phyloP scores from a whole-genome alignment of 2,329 filamentous ascomycete genomes.

The Leptographium lundbergii region DNA sequence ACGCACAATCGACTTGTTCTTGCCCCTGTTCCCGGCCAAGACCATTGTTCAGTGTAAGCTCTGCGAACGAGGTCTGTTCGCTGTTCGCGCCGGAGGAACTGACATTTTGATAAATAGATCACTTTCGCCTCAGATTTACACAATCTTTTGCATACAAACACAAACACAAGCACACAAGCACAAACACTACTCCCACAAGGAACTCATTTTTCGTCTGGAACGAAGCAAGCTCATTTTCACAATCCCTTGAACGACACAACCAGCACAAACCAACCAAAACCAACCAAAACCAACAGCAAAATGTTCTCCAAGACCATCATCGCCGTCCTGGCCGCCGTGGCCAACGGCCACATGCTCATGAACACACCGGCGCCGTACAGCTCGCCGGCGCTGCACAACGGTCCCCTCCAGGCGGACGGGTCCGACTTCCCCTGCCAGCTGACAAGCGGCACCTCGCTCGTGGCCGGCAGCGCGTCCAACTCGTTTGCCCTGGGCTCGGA shows the following conservation, averaged over 20 bases:
- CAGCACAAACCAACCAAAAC: slow-evolving; percentile 6
- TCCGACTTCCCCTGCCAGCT: slow-evolving; percentile 76
- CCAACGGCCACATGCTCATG: slow-evolving; percentile 68
- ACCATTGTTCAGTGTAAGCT: background rate
- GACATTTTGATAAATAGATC: background rate
- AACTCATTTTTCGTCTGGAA: slow-evolving; percentile 25
- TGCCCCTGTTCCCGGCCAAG: background rate
- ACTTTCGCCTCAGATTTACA: background rate
- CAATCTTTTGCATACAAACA: background rate
- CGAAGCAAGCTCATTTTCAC: slow-evolving; percentile 15
- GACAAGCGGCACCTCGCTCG: slow-evolving; percentile 31
- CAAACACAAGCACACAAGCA: background rate
- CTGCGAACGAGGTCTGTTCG: background rate
- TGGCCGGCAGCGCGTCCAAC: slow-evolving; percentile 37
- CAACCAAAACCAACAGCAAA: slow-evolving; percentile 21
- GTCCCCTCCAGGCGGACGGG: slow-evolving; percentile 48
- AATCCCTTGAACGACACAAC: slow-evolving; percentile 15
- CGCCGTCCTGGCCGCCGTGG: slow-evolving; percentile 44
- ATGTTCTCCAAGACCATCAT: slow-evolving; percentile 37
- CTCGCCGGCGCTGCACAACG: slow-evolving; percentile 33
- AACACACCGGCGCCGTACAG: slow-evolving; percentile 51
- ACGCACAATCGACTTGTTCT: background rate
- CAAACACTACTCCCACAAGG: background rate
- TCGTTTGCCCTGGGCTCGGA: slow-evolving; percentile 49
- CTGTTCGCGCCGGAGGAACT: background rate